Base-by-base conservation (phyloP, 345 rosid genomes). In the Sisymbrium irio region DNA sequence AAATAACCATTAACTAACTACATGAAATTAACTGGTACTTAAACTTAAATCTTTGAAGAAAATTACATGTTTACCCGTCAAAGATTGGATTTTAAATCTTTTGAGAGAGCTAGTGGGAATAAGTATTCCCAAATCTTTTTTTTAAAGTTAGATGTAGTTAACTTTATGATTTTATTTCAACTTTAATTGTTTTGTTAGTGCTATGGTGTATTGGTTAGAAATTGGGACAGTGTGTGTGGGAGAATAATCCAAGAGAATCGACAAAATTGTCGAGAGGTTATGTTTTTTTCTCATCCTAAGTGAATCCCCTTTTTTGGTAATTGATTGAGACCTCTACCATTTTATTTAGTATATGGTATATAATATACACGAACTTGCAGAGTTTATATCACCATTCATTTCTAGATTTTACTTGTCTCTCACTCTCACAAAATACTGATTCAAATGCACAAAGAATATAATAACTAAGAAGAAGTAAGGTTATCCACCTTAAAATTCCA, bases 401-500 rank as follows among this genome's bases (percentile, higher is more conserved):
- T 41, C 25, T 22, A 64, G 30, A 63, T 36, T 45, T 62, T 35
- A 62, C 55, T 19, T 19, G 56, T 41, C 65, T 36, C 22, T 30
- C 62, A 40, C 65, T 36, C 22, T 30, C 62, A 40, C 69, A 14
- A 2, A 36, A 42, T 14, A 65, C 33, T 18, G 20, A 74, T 57
- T 41, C 15, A 27, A 65, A 56, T 54, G 19, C 77, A 22, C 17
- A 62, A 40, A 51, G 25, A 62, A 50, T 50, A 61, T 27, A 17
- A 18, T 36, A n/a, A 19, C 22, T 36, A 70, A 32, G 14, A 49
- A 15, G 19, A 28, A 22, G 11, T 35, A 35, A 73, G 65, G 77
- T 73, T 73, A 55, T 56, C 77, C 77, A 65, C 72, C 77, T 74
- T 37, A 65, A 46, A 74, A 56, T 35, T 30, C 0, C 36, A 56